Base-by-base conservation (phyloP, 2,329 filamentous ascomycete genomes). In the Cladosporium halotolerans region DNA sequence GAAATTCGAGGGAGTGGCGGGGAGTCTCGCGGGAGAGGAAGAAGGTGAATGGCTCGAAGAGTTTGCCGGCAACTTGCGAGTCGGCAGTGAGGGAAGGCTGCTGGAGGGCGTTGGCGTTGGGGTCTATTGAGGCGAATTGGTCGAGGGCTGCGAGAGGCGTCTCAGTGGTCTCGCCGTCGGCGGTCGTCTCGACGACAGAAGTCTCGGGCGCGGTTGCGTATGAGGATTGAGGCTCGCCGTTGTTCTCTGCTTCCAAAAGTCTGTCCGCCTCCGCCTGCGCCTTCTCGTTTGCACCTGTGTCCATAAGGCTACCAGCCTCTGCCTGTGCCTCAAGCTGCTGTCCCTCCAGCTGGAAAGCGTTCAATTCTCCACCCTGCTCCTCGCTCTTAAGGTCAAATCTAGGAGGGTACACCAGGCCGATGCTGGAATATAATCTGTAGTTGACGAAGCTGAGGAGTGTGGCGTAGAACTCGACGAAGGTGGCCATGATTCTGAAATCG, bases 401-500 rank as follows among this genome's bases (percentile, higher is more conserved):
- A 57, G 93, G 93, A 14, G 93, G 93, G 68, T 99, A 99, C 54
- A 96, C 89, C 58, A 99, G 76, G 8, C 93, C 93, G 58, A 95
- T 78, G 0, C 88, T 85, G 1, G 90, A 96, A 76, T 96, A 99
- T 44, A 99, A 79, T 59, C 89, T 80, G 78, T 90, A 99, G 78
- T 99, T 96, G 73, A 97, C 84, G 66, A 99, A 99, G 56, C 92
- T 88, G 16, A 99, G 78, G 11, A 99, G 79, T 4, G 92, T 97
- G 65, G 95, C 96, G 77, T 99, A 99, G 72, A 99, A 99, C 71
- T 99, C 92, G 60, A 99, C 85, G 68, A 99, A 99, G 4, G 93
- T 99, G 55, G 89, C 92, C 93, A 99, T 99, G 73, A 99, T 99
- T 66, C 93, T 81, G 76, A 96, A 99, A 72, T 99, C 93, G 59